These are phyloP conservation scores for Coemansia sp. DNA, from an alignment of 192 early-diverging fungal species.

Conservation along the genomic window DNA sequence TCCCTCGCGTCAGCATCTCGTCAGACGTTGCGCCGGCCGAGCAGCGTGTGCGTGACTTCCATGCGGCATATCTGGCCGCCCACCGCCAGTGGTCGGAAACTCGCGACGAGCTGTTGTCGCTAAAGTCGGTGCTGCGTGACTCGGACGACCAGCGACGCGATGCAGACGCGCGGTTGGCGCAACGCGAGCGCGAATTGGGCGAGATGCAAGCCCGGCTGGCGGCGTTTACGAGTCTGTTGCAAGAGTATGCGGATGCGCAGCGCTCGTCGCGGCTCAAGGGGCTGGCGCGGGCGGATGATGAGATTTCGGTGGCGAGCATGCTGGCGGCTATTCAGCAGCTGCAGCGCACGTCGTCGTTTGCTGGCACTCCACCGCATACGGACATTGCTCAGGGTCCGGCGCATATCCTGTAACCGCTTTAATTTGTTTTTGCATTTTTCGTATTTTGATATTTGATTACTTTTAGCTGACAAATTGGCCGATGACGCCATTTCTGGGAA, in stretches of 20 bases:
- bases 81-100: constrained; percentile 48
- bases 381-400: background rate
- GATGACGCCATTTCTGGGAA: background rate
- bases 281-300: constrained; percentile 13
- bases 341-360: constrained; percentile 42
- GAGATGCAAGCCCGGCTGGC: constrained; percentile 41
- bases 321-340: constrained; percentile 51
- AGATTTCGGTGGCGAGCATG: constrained; percentile 42
- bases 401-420: constrained; percentile 6
- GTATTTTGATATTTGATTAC: constrained; percentile 1
- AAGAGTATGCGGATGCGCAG: constrained; percentile 43
- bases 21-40: constrained; percentile 4
- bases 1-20: constrained; percentile 30
- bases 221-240: constrained; percentile 41
- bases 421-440: constrained; percentile 8
- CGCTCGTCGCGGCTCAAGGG: constrained; percentile 16
- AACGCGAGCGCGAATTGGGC: constrained; percentile 42
- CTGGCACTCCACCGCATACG: constrained; percentile 5
- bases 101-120: constrained; percentile 40
- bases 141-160: constrained; percentile 44
- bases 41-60: constrained; percentile 26
- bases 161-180: constrained; percentile 28
- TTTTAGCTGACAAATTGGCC: constrained; percentile 8
- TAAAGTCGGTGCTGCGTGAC: constrained; percentile 38
- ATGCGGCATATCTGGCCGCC: constrained; percentile 40